phyloP scores from a whole-genome alignment of 2,329 filamentous ascomycete genomes.

The Fusarium redolens region DNA sequence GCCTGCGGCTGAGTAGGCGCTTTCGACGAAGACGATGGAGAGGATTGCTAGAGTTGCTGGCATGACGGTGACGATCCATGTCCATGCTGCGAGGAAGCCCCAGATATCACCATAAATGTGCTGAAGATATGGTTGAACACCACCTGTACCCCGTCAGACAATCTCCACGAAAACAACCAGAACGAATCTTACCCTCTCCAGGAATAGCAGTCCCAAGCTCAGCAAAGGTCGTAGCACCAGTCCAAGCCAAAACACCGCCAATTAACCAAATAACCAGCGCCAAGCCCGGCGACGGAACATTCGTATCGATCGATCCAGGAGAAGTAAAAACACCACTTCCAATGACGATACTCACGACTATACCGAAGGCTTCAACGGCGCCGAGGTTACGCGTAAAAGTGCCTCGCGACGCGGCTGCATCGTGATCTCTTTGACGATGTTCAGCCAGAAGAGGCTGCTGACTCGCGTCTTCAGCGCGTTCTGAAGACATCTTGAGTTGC shows the following conservation, averaged over 20 bases:
- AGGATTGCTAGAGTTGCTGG: slow-evolving; percentile 73
- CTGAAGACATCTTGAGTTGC: slow-evolving; percentile 15
- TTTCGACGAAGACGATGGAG: slow-evolving; percentile 72
- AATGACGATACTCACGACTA: slow-evolving; percentile 72
- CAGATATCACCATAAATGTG: slow-evolving; percentile 70
- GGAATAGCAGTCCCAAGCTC: slow-evolving; percentile 73
- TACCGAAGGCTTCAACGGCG: slow-evolving; percentile 64
- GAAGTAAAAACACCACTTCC: slow-evolving; percentile 74
- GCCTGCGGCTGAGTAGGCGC: slow-evolving; percentile 64
- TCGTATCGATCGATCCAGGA: slow-evolving; percentile 70
- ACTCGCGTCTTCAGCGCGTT: slow-evolving; percentile 6
- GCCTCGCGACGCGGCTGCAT: slow-evolving; percentile 11
- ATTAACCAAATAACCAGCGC: slow-evolving; percentile 71
- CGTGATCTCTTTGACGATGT: slow-evolving; percentile 5
- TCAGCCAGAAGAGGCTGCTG: slow-evolving; percentile 33
- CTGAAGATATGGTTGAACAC: slow-evolving; percentile 71
- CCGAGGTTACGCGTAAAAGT: slow-evolving; percentile 59
- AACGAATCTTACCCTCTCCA: slow-evolving; percentile 60
- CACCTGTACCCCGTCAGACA: slow-evolving; percentile 53
- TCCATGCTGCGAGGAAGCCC: slow-evolving; percentile 74
- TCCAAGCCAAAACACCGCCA: slow-evolving; percentile 72
- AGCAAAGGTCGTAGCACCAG: slow-evolving; percentile 70
- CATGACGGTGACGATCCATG: slow-evolving; percentile 73
- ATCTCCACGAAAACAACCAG: accelerated
- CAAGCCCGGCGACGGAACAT: slow-evolving; percentile 70